Base-by-base conservation (phyloP, 495 filamentous ascomycete species). In the Trichocladium antarcticum region DNA sequence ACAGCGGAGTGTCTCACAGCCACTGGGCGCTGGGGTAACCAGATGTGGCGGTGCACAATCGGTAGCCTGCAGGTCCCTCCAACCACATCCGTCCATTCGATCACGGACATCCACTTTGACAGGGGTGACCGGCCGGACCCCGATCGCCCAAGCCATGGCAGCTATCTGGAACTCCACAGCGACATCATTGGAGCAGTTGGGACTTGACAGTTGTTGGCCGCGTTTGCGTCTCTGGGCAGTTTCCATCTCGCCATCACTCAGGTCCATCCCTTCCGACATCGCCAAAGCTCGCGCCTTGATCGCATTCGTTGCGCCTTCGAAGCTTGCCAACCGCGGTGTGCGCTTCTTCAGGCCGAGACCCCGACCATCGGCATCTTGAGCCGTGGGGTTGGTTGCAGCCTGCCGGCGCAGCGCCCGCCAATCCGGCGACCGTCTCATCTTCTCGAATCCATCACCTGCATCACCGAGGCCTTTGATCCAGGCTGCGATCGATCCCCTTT, bases 401-500 rank as follows among this genome's bases (percentile, higher is more conserved):
- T 45, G 29, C 51, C 40, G 46, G 51, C 41, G 31, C 51, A 54
- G 45, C 51, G 20, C 21, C 39, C 28, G 40, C 17, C 45, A 44
- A 49, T 44, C 51, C 35, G 31, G 19, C 24, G 24, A 44, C 24
- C 39, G 27, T 28, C 45, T 24, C 36, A 20, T 15, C 45, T n/a
- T 2, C 12, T 1, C 37, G 34, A 19, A n/a, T 27, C 22, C 46
- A 47, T 59, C n/a, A 54, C 50, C 47, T 44, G 27, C 17, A 17
- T 51, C 14, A 60, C 64, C 49, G 45, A 48, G 44, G 60, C 58
- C 14, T 51, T 67, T 1, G 62, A 59, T 8, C 43, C 54, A 14
- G 60, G 67, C 40, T 56, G 57, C 5, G 66, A 14, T n/a, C n/a
- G n/a, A n/a, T n/a, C n/a, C n/a, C n/a, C 16, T 17, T 16, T 28